These are phyloP conservation scores for Cyathus striatus DNA, from an alignment of 768 basidiomycete genomes.

Conservation along the genomic window DNA sequence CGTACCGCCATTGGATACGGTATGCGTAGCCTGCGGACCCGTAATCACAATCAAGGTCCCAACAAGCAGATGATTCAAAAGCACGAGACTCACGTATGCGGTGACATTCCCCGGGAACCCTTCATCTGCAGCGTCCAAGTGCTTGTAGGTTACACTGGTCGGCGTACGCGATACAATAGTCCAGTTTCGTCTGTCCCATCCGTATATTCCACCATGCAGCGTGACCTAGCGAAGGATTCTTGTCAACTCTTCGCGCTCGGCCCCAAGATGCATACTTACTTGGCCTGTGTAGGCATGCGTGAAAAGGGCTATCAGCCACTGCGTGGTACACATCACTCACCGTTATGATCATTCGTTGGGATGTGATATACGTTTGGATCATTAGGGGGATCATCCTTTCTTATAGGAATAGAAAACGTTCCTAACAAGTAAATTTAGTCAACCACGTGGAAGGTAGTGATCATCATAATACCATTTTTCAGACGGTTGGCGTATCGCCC, in stretches of 20 bases:
- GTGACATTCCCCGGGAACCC: constrained; percentile 49
- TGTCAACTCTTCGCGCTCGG: too few relatives aligned
- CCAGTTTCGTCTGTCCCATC: constrained; percentile 58
- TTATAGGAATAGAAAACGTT: constrained; percentile 49
- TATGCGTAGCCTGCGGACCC: constrained; percentile 36
- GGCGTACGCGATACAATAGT: constrained; percentile 34
- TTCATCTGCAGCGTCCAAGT: constrained; percentile 46
- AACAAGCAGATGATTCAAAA: neutral
- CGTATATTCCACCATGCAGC: constrained; percentile 50
- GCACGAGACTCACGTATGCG: constrained; percentile 34
- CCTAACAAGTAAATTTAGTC: constrained; percentile 19
- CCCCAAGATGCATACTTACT: too few relatives aligned
- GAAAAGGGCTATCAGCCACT: neutral
- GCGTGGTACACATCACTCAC: constrained; percentile 15
- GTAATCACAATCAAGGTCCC: neutral
- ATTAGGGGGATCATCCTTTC: constrained; percentile 34
- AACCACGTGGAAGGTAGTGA: neutral
- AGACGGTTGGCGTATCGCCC: constrained; percentile 49
- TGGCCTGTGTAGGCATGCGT: constrained; percentile 11
- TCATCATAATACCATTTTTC: constrained; percentile 51
- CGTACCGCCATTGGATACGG: constrained; percentile 37
- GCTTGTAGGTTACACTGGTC: constrained; percentile 48
- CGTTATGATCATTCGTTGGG: constrained; percentile 45
- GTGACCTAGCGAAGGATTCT: constrained; percentile 37
- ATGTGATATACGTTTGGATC: constrained; percentile 44